Base-by-base conservation (phyloP, 1,139 yeast genomes). In the Kodamaea alishanica region DNA sequence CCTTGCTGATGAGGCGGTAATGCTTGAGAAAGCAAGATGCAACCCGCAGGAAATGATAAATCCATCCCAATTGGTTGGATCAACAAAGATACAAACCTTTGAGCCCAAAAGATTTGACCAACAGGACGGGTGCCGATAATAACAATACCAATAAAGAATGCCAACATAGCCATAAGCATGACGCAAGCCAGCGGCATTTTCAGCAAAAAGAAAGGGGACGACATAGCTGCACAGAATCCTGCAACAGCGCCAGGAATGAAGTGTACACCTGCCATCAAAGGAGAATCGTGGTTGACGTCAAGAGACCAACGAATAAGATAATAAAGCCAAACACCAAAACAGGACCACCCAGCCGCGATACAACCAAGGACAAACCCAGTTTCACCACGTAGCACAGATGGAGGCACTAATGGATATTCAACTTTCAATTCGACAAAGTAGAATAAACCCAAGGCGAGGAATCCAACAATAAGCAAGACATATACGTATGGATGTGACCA, bases 1-100 rank as follows among this genome's bases (percentile, higher is more conserved):
- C 87, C 88, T 52, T 81, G 87, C 43, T 75, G 71, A 20, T 70
- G 59, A 33, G 62, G 56, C 0, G 84, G 83, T 26, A 81, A 64
- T n/a, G 67, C 59, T 34, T 70, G 61, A 28, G 77, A 66, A 27
- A 81, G 58, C 29, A 79, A 61, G 38, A 80, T 64, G 6, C 79
- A 70, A 1, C 76, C 82, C 0, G 85, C 77, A 0, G 87, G 86
- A 55, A 79, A 80, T 35, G 81, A 75, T 65, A 76, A 70, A 52
- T 81, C 86, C 82, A 81, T 78, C 0, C 83, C 86, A 48, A 73
- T 69, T 0, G 81, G 73, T 24, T 66, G 67, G 10, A 79, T 47
- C 2, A 77, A 34, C 28, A 63, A 46, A 3, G 77, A 59, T 2
- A 77, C 70, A 47, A 81, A 77, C 33, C 71, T 65, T 41, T 74